Evolutionary conservation across 1,139 yeast genomes (phyloP).

Genomic region (Suhomyces maxii): DNA sequence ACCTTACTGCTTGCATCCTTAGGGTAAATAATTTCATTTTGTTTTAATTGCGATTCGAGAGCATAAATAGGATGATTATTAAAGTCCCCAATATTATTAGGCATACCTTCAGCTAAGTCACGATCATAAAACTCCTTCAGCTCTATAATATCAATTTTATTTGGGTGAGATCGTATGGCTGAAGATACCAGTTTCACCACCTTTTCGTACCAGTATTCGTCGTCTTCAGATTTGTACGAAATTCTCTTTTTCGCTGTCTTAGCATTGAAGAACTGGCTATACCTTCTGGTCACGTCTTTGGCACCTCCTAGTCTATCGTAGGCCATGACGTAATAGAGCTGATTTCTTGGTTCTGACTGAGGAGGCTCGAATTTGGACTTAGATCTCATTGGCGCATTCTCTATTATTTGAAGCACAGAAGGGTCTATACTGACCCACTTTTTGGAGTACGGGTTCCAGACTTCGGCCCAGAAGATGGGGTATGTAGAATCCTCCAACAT

Average conservation of each 20-base stretch:
- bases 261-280: slow-evolving; percentile 69
- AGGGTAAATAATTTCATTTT: slow-evolving; percentile 71
- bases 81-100: slow-evolving; percentile 78
- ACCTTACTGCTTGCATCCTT: slow-evolving; percentile 56
- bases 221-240: slow-evolving; percentile 52
- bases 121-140: slow-evolving; percentile 66
- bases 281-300: slow-evolving; percentile 84
- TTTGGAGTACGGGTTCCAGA: slow-evolving; percentile 73
- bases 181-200: slow-evolving; percentile 36
- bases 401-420: slow-evolving; percentile 60
- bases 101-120: slow-evolving; percentile 81
- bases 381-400: slow-evolving; percentile 57
- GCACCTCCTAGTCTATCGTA: slow-evolving; percentile 65
- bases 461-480: slow-evolving; percentile 93
- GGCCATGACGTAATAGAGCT: slow-evolving; percentile 73
- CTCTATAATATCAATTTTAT: slow-evolving; percentile 66
- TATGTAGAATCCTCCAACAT: slow-evolving; percentile 36
- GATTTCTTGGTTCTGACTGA: slow-evolving; percentile 55
- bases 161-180: slow-evolving; percentile 30
- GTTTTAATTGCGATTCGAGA: slow-evolving; percentile 68
- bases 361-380: slow-evolving; percentile 80
- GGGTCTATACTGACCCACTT: slow-evolving; percentile 91
- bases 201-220: slow-evolving; percentile 63
- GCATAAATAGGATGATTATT: slow-evolving; percentile 88
- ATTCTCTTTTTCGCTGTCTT: slow-evolving; percentile 74